A percentile compares a stretch with the other conserved stretches of the same genome.
Conservation (phyloP, 2,329 filamentous ascomycete species). For the Alternaria sp. region DNA sequence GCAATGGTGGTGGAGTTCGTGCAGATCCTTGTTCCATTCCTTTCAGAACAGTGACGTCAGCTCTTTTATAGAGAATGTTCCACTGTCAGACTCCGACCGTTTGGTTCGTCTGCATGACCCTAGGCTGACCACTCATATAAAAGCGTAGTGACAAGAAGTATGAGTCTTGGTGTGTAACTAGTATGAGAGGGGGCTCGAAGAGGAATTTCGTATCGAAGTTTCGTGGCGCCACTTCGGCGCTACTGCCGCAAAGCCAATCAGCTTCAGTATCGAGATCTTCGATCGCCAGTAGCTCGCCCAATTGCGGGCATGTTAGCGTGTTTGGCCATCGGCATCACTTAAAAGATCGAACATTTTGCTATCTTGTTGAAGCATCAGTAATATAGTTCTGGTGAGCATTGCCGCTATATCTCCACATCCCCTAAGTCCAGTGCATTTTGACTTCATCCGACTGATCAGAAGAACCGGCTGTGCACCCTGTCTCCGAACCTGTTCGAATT, state of each 20-base stretch:
- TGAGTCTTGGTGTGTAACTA: not conserved
- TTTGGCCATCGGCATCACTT: not conserved
- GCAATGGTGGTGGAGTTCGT: slow-evolving; percentile 6
- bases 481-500: not conserved
- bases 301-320: slow-evolving; percentile 4
- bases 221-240: slow-evolving; percentile 4
- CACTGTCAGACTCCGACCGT: not conserved
- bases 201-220: slow-evolving; percentile 8
- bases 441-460: not conserved
- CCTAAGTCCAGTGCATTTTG: no score
- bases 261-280: not conserved
- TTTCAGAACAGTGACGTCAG: slow-evolving; percentile 1
- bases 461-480: not conserved
- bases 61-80: not conserved
- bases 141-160: not conserved
- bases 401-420: not conserved
- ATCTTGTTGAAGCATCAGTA: not conserved
- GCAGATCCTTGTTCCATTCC: slow-evolving; percentile 4
- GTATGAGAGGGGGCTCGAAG: not conserved
- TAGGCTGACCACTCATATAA: not conserved
- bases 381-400: not conserved
- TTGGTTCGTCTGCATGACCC: not conserved
- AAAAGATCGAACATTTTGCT: not conserved
- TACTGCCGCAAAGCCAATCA: not conserved
- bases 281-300: not conserved